Evolutionary conservation across 1,284 basidiomycete genomes (phyloP), one percentile per base, ranked within the genome.

Genomic region (Wolfiporia cocos): DNA sequence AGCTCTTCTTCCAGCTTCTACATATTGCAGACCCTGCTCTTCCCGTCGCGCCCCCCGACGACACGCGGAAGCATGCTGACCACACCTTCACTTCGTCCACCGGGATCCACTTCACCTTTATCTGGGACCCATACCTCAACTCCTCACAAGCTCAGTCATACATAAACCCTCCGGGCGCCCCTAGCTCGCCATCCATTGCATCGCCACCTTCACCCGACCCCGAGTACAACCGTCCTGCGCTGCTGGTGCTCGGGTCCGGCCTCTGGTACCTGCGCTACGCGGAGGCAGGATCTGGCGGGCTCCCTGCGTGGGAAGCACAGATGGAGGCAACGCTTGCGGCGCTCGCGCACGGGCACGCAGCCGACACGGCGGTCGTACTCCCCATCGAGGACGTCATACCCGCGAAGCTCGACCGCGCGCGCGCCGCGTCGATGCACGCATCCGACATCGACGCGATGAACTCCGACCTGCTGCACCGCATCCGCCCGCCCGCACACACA

Each of bases 401-500:
- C 20, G 69, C 72, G 15, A 85, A 84, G 52, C 66, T 93, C 22
- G 74, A 76, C 0, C 57, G 66, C 1, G 77, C 82, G 26, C 75
- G 88, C 46, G 76, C 78, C 5, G 57, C 65, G 35, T 81, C 78
- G 9, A 88, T 93, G 70, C 73, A 75, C 39, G 70, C 77, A 20
- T 73, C 81, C 19, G 86, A 92, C 54, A 81, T 92, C 44, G 86
- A 91, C 54, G 86, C 86, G 21, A 91, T 93, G 87, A 92, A 93
- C 61, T 81, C 84, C 3, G 85, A 89, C 59, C 68, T 93, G 30
- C 69, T 69, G 41, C 85, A 88, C 54, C 77, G 86, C 32, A 73
- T 90, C 21, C 65, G 69, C 39, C 70, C 70, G 22, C 59, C 65
- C 11, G 41, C 53, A 5, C 41, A 53, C 51, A 33, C 61, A 26